Percentiles rank a stretch among this genome's conserved stretches.
These are phyloP conservation scores for Arthrobotrys sphaeroides DNA, from an alignment of 2,329 filamentous ascomycete genomes.

Conservation along the genomic window DNA sequence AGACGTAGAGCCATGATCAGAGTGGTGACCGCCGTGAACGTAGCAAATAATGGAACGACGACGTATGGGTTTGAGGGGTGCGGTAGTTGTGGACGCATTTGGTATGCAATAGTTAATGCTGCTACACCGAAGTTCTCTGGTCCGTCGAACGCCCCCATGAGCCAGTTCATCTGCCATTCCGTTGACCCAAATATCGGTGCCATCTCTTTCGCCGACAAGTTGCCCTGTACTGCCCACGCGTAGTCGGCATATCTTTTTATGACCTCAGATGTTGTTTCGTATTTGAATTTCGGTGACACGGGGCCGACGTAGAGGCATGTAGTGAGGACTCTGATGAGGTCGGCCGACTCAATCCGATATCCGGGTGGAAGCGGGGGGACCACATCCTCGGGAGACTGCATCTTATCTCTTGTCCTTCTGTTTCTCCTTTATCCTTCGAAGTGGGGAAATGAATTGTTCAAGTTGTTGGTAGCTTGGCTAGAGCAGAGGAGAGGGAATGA, in stretches of 20 bases:
- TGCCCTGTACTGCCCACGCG: background rate
- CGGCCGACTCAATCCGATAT: background rate
- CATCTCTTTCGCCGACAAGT: background rate
- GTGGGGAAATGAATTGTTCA: background rate
- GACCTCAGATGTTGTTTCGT: constrained; percentile 10
- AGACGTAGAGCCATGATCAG: constrained; percentile 40
- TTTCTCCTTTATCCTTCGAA: background rate
- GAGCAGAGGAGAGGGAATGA: background rate
- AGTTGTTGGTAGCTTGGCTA: background rate
- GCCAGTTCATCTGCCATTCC: background rate
- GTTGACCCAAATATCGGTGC: constrained; percentile 19
- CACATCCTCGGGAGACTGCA: background rate
- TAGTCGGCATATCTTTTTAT: constrained; percentile 25
- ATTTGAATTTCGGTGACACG: constrained; percentile 26
- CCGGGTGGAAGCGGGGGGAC: background rate
- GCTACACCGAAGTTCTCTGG: background rate
- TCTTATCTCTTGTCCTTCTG: background rate
- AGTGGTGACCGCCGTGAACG: constrained; percentile 35
- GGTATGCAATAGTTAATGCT: background rate
- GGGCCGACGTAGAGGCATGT: constrained; percentile 21
- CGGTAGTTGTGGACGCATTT: background rate
- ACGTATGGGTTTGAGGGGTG: constrained; percentile 22
- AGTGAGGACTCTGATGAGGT: background rate
- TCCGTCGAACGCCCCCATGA: constrained; percentile 10
- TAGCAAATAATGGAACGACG: constrained; percentile 25